phyloP scores from a whole-genome alignment of 2,329 filamentous ascomycete genomes.

The Penicillium fuscoglaucum region DNA sequence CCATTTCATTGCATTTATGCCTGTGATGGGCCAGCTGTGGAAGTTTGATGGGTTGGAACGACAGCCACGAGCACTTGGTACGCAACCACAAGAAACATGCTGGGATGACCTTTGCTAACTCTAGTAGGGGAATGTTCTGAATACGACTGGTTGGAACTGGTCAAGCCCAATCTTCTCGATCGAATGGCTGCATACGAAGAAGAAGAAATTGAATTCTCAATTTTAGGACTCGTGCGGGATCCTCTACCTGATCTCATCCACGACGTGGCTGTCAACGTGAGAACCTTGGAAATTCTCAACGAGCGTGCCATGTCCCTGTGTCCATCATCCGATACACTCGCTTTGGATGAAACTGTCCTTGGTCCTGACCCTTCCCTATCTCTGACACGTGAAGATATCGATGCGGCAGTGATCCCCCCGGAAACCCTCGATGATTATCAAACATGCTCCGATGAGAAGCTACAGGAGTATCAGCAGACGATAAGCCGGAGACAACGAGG shows the following conservation, averaged over 20 bases:
- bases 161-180: slow-evolving; percentile 62
- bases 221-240: slow-evolving; percentile 72
- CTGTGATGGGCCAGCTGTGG: slow-evolving; percentile 73
- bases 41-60: slow-evolving; percentile 82
- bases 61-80: slow-evolving; percentile 66
- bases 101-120: slow-evolving; percentile 11
- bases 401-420: slow-evolving; percentile 31
- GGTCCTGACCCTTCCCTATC: slow-evolving; percentile 41
- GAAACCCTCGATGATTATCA: slow-evolving; percentile 27
- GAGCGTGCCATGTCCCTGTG: slow-evolving; percentile 19
- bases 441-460: slow-evolving; percentile 26
- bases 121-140: slow-evolving; percentile 43
- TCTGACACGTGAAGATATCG: slow-evolving; percentile 37
- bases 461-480: slow-evolving; percentile 33
- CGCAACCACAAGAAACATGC: slow-evolving; percentile 2
- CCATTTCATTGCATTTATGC: slow-evolving; percentile 89
- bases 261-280: slow-evolving; percentile 49
- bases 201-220: slow-evolving; percentile 69
- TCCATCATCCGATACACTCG: slow-evolving; percentile 1
- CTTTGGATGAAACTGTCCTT: slow-evolving; percentile 26
- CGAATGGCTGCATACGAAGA: slow-evolving; percentile 69
- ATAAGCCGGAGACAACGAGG: slow-evolving; percentile 34
- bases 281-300: slow-evolving; percentile 44
- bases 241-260: slow-evolving; percentile 54
- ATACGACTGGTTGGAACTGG: slow-evolving; percentile 66